Conservation (phyloP, 371 early-diverging fungal species). For the Chytridiales sp. region DNA sequence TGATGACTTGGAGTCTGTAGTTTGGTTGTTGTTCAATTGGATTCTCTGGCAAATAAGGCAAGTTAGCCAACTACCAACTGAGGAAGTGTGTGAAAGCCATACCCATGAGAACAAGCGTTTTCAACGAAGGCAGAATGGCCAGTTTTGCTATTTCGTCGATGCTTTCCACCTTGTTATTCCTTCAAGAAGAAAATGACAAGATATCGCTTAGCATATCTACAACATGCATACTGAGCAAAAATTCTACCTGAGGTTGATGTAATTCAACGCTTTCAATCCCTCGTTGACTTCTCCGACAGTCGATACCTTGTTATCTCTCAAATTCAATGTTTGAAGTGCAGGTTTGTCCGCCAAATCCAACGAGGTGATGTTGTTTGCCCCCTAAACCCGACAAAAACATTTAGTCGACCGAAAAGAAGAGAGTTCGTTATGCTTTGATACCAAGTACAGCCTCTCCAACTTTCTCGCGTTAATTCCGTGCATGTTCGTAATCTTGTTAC, state of each 20-base stretch:
- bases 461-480: constrained; percentile 34
- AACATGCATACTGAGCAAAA: not conserved
- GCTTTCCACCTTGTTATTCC: constrained; percentile 39
- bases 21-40: constrained; percentile 40
- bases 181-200: not conserved
- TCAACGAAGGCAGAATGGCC: constrained; percentile 25
- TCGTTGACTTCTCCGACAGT: constrained; percentile 32
- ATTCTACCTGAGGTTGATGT: constrained; percentile 44
- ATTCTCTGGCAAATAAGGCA: constrained; percentile 36
- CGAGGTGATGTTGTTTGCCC: constrained; percentile 31
- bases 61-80: too few relatives aligned
- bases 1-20: constrained; percentile 47
- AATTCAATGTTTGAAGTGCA: constrained; percentile 39
- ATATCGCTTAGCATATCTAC: not conserved
- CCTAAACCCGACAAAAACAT: constrained; percentile 19
- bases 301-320: constrained; percentile 42
- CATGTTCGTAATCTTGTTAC: constrained; percentile 35
- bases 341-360: constrained; percentile 41
- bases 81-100: not conserved
- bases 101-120: constrained; percentile 32
- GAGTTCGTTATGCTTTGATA: constrained; percentile 4
- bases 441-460: constrained; percentile 48
- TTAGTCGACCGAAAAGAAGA: not conserved
- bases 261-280: constrained; percentile 27
- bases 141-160: constrained; percentile 40